Evolutionary conservation across 2,329 filamentous ascomycete genomes (phyloP), one percentile per base, ranked within the genome.

Genomic region (Pestalotiopsis sp.): DNA sequence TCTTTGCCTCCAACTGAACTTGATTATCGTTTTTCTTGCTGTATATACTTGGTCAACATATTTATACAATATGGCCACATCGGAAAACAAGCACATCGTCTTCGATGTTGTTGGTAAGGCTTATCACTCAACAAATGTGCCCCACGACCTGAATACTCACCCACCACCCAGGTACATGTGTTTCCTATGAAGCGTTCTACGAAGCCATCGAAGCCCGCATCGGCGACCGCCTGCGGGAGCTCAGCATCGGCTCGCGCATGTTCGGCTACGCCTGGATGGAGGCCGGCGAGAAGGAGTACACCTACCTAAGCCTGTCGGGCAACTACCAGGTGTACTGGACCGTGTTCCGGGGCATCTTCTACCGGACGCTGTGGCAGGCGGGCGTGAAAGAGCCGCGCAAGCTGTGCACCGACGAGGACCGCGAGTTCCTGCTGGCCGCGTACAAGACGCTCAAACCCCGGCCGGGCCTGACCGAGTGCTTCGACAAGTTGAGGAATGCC

Each of bases 81-180:
- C 56, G 11, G 56, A 39, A 11, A 61, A 40, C 17, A 84, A 84
- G 66, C 79, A 85, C 69, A 78, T 84, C 68, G 82, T 85, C 30
- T 85, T 85, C 70, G 83, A 85, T 71, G 80, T 88, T 2, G 85
- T 88, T 48, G 84, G 65, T 61, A 60, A n/a, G 64, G n/a, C 22
- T 0, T n/a, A 20, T 20, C 35, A 14, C 17, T 26, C 52, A 20
- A 1, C 10, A 4, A 10, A 11, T n/a, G 20, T 5, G 14, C 11
- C 11, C 2, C 14, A 10, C 6, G 30, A 9, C 6, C 14, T 64
- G 14, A 39, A 26, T 52, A 2, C 5, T 4, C 10, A 17, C 35
- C 57, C n/a, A 24, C 20, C 39, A 6, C 24, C 11, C 24, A 66
- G 65, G 84, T 57, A 86, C 84, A 22, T 79, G 79, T 66, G 81